Evolutionary conservation across 1,139 yeast genomes (phyloP), one percentile per base, ranked within the genome.

Genomic region (Nakaseomyces kungkrabaensis): DNA sequence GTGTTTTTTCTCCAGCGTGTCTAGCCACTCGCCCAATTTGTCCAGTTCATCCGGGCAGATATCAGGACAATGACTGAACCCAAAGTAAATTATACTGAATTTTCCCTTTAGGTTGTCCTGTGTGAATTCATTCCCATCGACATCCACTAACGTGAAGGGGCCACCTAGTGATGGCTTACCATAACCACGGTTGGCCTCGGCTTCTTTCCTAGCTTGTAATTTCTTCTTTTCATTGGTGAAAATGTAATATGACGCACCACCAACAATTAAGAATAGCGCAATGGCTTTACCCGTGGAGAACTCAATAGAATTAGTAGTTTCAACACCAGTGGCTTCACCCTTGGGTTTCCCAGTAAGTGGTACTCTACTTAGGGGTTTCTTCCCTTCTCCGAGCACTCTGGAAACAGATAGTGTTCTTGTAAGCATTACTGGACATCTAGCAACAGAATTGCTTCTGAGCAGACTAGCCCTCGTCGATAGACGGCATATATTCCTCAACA

Each of bases 11-110:
- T 82, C 78, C 61, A 86, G 72, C 26, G 74, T 78, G 48, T 81
- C 78, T 57, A 92, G 70, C 78, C 94, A 86, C 34, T 80, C 76
- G 3, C 96, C 90, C 67, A 94, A 76, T 63, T 92, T 88, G 65
- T 94, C 98, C 55, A 92, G 76, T 67, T 92, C 99, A 68, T 92
- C 98, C 9, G 98, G 98, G 68, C 99, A 92, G 50, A 92, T 90
- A 68, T 92, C 99, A 4, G 99, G 99, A 70, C 98, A 92, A 69
- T 89, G 90, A 6, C 96, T 86, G 72, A 92, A 94, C 0, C 99
- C 99, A 69, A 92, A 92, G 69, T 92, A 92, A n/a, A 92, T 68
- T 49, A 92, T 73, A 6, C 92, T 79, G 68, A 88, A 92, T 66
- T 79, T 82, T 46, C 90, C 94, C 55, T 77, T 70, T 62, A 94